These are phyloP conservation scores for Suillus subalutaceus DNA, from an alignment of 768 basidiomycete genomes.

Conservation along the genomic window DNA sequence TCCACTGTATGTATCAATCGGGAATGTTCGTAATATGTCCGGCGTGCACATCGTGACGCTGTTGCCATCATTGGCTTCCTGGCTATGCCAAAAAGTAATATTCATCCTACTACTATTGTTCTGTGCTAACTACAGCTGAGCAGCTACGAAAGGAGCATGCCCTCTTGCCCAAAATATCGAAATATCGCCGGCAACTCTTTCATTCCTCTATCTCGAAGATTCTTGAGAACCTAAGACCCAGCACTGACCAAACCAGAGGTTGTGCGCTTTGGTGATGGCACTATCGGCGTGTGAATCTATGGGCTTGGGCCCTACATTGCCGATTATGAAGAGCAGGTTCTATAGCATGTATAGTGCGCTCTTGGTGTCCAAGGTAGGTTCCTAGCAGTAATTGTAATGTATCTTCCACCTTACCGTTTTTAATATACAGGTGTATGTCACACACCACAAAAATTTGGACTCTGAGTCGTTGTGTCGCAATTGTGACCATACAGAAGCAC, in stretches of 20 bases:
- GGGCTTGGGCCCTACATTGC: slow-evolving; percentile 42
- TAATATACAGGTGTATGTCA: slow-evolving; percentile 20
- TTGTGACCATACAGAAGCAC: slow-evolving; percentile 22
- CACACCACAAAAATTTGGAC: slow-evolving; percentile 26
- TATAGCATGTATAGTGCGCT: slow-evolving; percentile 35
- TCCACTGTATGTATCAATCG: slow-evolving; percentile 26
- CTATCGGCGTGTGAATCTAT: slow-evolving; percentile 32
- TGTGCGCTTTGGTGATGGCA: slow-evolving; percentile 32
- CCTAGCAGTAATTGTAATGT: too few species aligned
- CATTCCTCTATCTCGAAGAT: slow-evolving; percentile 32
- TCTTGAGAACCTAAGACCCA: slow-evolving; percentile 23
- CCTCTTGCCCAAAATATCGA: slow-evolving; percentile 23
- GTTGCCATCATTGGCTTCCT: slow-evolving; percentile 25
- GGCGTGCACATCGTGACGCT: slow-evolving; percentile 23
- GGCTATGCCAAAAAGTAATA: slow-evolving; percentile 20
- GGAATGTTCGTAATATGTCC: slow-evolving; percentile 25
- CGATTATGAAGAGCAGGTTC: slow-evolving; percentile 43
- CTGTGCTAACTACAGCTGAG: too few species aligned
- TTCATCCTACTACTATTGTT: too few species aligned
- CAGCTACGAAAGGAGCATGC: not conserved
- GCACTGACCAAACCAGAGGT: slow-evolving; percentile 33
- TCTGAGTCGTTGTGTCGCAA: slow-evolving; percentile 14
- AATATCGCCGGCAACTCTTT: slow-evolving; percentile 34
- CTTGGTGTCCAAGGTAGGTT: slow-evolving; percentile 40
- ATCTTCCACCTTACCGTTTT: too few species aligned